A percentile compares a stretch with the other conserved stretches of the same genome.
Evolutionary conservation across 129 eudicot genomes (phyloP).

Genomic region (Flaveria robusta): DNA sequence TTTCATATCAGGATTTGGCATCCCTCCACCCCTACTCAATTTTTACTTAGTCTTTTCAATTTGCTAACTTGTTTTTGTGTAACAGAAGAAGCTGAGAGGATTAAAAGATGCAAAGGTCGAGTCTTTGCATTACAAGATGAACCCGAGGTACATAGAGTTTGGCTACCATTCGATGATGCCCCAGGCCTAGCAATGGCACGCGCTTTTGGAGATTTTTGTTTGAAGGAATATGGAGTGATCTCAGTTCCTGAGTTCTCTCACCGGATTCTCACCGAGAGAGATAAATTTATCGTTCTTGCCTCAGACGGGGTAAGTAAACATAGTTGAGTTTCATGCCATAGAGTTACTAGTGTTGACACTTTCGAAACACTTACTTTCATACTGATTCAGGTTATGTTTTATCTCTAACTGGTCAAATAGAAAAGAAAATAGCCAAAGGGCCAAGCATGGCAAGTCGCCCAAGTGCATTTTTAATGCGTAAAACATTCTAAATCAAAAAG

Average conservation of each 20-base stretch:
- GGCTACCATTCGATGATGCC: conserved; percentile 98
- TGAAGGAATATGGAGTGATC: conserved; percentile 94
- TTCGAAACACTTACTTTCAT: neutral
- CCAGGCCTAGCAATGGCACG: conserved; percentile 99
- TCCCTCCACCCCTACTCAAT: too few species aligned
- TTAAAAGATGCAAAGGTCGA: conserved; percentile 84
- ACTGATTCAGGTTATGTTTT: too few species aligned
- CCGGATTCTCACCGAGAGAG: conserved; percentile 72
- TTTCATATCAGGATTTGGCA: too few species aligned
- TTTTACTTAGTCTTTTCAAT: too few species aligned
- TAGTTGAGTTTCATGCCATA: too few species aligned
- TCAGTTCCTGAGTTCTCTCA: conserved; percentile 93
- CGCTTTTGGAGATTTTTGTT: conserved; percentile 96
- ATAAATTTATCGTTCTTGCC: conserved; percentile 86
- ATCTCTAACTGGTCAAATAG: too few species aligned
- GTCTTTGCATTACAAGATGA: conserved; percentile 99
- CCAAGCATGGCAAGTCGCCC: too few species aligned
- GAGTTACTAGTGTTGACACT: too few species aligned
- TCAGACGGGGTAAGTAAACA: conserved; percentile 76
- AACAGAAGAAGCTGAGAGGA: conserved; percentile 93
- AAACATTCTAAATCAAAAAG: too few species aligned
- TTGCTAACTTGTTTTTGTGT: neutral
- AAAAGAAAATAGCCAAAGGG: too few species aligned
- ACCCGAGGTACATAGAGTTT: conserved; percentile 94
- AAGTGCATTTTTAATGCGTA: too few species aligned